Conservation (phyloP, 176 grass and related monocot species). For the Calamus simplicifolius region DNA sequence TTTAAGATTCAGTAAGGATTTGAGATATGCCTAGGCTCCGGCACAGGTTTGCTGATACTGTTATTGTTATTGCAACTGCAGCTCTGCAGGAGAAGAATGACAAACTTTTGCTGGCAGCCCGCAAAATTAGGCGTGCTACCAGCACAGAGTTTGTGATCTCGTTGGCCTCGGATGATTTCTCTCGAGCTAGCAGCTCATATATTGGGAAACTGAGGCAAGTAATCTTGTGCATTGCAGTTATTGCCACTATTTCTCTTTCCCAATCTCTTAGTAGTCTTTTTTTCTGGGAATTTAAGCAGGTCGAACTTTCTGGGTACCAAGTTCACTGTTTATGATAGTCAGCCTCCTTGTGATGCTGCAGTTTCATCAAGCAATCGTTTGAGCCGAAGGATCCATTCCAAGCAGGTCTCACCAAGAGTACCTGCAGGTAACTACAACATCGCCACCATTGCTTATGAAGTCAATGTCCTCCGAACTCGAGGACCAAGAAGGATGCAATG, state of each 20-base stretch:
- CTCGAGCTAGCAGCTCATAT: slow-evolving; percentile 79
- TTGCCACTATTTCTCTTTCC: neutral
- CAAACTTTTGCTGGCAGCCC: slow-evolving; percentile 89
- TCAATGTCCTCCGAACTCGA: slow-evolving; percentile 86
- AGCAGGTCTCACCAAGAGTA: slow-evolving; percentile 89
- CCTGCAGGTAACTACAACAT: slow-evolving; percentile 84
- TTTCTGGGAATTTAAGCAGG: slow-evolving; percentile 38
- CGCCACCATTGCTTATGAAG: slow-evolving; percentile 71
- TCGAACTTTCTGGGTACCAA: slow-evolving; percentile 97
- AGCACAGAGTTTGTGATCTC: slow-evolving; percentile 87
- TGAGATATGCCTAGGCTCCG: too few species aligned
- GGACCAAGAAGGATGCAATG: slow-evolving; percentile 95
- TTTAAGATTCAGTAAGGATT: too few species aligned
- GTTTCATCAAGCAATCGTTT: slow-evolving; percentile 46
- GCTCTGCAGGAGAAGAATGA: slow-evolving; percentile 78
- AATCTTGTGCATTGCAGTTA: neutral
- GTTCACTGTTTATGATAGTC: slow-evolving; percentile 89
- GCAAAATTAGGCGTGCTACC: slow-evolving; percentile 70
- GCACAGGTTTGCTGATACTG: too few species aligned
- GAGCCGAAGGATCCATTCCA: slow-evolving; percentile 64
- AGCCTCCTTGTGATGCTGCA: slow-evolving; percentile 51
- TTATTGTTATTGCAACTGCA: slow-evolving; percentile 20
- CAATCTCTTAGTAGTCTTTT: slow-evolving; percentile 7
- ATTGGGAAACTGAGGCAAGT: slow-evolving; percentile 92
- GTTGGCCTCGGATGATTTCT: slow-evolving; percentile 67